Evolutionary conservation across 805 yeast species (phyloP).

Genomic region (Blastobotrys peoriensis): DNA sequence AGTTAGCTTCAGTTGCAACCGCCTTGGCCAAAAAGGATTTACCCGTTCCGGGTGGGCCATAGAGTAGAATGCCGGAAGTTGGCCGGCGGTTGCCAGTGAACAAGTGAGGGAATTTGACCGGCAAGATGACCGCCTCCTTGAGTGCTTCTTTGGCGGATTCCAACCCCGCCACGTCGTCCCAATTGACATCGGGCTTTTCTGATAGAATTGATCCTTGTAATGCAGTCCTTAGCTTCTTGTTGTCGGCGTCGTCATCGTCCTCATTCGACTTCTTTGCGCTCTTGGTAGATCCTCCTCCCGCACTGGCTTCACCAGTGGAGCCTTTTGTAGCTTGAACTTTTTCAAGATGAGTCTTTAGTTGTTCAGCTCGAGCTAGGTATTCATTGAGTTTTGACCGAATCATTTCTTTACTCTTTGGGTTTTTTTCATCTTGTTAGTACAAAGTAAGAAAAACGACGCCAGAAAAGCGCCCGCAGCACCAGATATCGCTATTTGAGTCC

Average conservation of each 20-base stretch:
- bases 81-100: conserved; percentile 95
- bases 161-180: conserved; percentile 96
- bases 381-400: conserved; percentile 87
- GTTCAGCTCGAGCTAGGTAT: conserved; percentile 88
- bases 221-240: conserved; percentile 85
- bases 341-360: conserved; percentile 81
- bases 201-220: conserved; percentile 84
- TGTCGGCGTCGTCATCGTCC: conserved; percentile 70
- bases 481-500: not conserved
- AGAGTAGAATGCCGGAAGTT: conserved; percentile 77
- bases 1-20: conserved; percentile 96
- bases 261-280: conserved; percentile 45
- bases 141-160: conserved; percentile 94
- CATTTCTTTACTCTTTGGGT: conserved; percentile 79
- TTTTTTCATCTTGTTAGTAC: conserved; percentile 57
- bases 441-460: too few species aligned
- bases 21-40: conserved; percentile 96
- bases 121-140: conserved; percentile 94
- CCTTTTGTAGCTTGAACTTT: conserved; percentile 41
- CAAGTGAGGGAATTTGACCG: conserved; percentile 92
- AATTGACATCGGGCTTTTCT: conserved; percentile 85
- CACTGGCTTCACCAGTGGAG: conserved; percentile 47
- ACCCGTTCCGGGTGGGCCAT: conserved; percentile 98
- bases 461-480: too few species aligned
- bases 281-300: conserved; percentile 53